Evolutionary conservation across 805 yeast species (phyloP), one percentile per base, ranked within the genome.

Genomic region (Ogataea glucozyma): DNA sequence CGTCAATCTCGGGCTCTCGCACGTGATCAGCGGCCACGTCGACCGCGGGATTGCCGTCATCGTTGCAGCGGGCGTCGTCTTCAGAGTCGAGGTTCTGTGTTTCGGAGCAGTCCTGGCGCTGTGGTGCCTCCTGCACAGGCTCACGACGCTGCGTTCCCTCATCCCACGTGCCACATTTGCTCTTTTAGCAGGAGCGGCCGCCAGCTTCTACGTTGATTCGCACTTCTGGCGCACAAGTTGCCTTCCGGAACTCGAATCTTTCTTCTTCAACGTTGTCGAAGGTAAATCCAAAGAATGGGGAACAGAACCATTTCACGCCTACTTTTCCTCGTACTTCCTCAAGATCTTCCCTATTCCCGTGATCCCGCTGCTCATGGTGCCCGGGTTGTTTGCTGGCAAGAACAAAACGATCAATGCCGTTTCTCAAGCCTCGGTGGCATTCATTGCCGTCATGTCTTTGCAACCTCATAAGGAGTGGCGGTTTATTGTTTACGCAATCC

Each of bases 391-490:
- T 3, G 30, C 35, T 11, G 60, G 60, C 41, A 43, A 52, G 33
- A 50, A 51, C 4, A 54, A 57, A 13, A 46, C 63, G 1, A 53
- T 78, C 26, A 72, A 76, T 30, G 63, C 81, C 5, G 56, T 82
- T 20, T 70, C 76, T 1, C 46, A 75, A 13, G 69, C 88, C 1
- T 66, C 85, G 0, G 31, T 81, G 1, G 38, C 76, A 12, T 90
- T 70, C 57, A 71, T 89, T n/a, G 47, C 68, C 1, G 54, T 79
- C 4, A 73, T 89, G 75, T 88, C 97, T 0, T 61, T 83, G 39
- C 93, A 86, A 62, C 89, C 93, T 3, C 97, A 91, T 56, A 91
- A 91, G 60, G 98, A 91, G 68, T 88, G 95, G 95, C 76, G 97
- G 53, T 91, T 91, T 57, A 79, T 91, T 30, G 69, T 84, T 13